Evolutionary conservation across 2,329 filamentous ascomycete species (phyloP), one percentile per base, ranked within the genome.

Genomic region (Penicillium paneum): DNA sequence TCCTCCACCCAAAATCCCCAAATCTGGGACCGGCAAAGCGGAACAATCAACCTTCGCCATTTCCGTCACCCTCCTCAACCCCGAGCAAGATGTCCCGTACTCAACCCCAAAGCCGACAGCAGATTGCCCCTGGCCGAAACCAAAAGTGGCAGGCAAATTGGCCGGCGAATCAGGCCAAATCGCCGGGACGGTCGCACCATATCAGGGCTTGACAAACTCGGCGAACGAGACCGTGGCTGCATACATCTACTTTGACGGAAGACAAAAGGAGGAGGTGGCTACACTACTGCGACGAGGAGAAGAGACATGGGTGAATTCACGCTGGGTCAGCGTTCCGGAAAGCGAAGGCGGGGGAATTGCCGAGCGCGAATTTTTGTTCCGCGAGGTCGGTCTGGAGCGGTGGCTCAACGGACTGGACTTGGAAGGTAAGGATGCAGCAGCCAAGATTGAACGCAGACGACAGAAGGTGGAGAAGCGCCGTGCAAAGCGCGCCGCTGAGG

Each of bases 181-280:
- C 64, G 71, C 72, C 51, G 74, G 83, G 38, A 79, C 84, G 35
- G 81, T 97, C 58, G 85, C 83, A 51, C 91, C 93, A 1, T 99
- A 99, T 75, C 88, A 93, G 60, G 90, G 94, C 49, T 85, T 97
- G 77, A 97, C 94, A 19, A 87, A 89, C 57, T 96, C 90, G 31
- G 88, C 91, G 53, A 96, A 97, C 74, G 94, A 99, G 77, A 99
- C 94, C 13, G 93, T 99, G 65, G 94, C 94, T 31, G 94, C 93
- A 35, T 99, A 99, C 74, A 97, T 99, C 65, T 99, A 99, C 77
- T 99, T 99, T 69, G 94, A 99, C 74, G 94, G 94, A 17, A 83
- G 94, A 59, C 83, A 84, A 57, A 99, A 99, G 73, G 94, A 99
- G 72, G 94, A 99, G 76, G 95, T 99, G 3, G 94, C 94, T 49